Percentiles rank a stretch among this genome's conserved stretches.
These are phyloP conservation scores for Gloeostereum incarnatum DNA, from an alignment of 768 basidiomycete species.

Conservation along the genomic window DNA sequence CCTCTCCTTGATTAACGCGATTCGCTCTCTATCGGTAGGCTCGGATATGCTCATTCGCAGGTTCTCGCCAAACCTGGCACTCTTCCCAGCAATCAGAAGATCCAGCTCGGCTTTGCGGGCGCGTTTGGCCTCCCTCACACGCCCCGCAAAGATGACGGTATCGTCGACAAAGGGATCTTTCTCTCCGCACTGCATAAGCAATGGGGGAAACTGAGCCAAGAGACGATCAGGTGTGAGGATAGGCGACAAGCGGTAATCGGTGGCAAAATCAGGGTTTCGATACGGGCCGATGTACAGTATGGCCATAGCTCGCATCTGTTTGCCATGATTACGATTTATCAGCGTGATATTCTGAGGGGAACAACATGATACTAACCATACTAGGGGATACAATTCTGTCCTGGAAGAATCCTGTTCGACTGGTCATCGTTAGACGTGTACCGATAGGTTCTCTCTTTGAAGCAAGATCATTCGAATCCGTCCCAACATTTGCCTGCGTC, in stretches of 20 bases:
- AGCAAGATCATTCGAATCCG: constrained; percentile 17
- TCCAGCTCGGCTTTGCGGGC: constrained; percentile 70
- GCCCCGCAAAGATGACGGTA: constrained; percentile 92
- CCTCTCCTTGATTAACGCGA: constrained; percentile 44
- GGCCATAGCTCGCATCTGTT: constrained; percentile 99
- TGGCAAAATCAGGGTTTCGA: constrained; percentile 87
- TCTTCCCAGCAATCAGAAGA: constrained; percentile 47
- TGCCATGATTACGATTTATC: too few relatives aligned
- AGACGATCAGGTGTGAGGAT: constrained; percentile 79
- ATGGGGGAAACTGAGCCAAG: constrained; percentile 88
- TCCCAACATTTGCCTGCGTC: constrained; percentile 40
- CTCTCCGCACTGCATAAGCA: constrained; percentile 93
- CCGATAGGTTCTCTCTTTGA: constrained; percentile 52
- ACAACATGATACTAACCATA: constrained; percentile 51
- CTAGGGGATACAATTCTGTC: constrained; percentile 90
- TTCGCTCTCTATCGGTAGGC: constrained; percentile 19
- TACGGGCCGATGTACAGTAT: constrained; percentile 94
- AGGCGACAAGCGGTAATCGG: constrained; percentile 94
- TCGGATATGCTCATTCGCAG: constrained; percentile 49
- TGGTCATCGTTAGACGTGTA: constrained; percentile 90
- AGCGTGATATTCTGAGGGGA: constrained; percentile 5
- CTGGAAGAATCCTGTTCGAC: constrained; percentile 87
- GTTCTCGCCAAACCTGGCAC: constrained; percentile 51
- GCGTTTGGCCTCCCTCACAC: constrained; percentile 91
- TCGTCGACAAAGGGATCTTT: constrained; percentile 94